Conservation (phyloP, 495 filamentous ascomycete species). For the Penicillium nucicola region DNA sequence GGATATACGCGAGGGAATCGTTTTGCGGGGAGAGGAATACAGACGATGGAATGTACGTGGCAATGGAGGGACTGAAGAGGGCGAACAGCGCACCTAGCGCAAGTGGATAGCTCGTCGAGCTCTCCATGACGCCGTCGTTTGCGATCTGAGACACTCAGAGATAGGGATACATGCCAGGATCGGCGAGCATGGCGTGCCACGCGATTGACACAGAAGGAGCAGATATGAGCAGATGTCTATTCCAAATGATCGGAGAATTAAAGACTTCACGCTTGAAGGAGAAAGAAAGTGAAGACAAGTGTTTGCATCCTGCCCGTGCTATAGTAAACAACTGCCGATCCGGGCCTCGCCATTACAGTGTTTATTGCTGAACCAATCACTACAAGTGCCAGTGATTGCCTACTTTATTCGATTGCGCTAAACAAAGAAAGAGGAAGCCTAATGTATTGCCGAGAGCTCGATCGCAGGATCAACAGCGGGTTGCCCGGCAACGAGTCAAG, state of each 20-base stretch:
- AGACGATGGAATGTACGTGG: slow-evolving; percentile 70
- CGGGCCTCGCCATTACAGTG: not conserved
- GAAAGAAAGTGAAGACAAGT: not conserved
- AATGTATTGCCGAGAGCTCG: slow-evolving; percentile 15
- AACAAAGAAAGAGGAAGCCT: slow-evolving; percentile 12
- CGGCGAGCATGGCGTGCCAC: slow-evolving; percentile 26
- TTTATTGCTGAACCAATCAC: slow-evolving; percentile 6
- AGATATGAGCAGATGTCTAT: slow-evolving; percentile 3
- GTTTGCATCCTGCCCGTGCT: too few relatives aligned
- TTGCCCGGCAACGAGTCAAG: slow-evolving; percentile 1
- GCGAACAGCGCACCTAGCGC: slow-evolving; percentile 16
- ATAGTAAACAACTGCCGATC: slow-evolving; percentile 3
- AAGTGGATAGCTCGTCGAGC: slow-evolving; percentile 12
- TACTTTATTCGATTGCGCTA: slow-evolving; percentile 5
- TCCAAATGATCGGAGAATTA: not conserved
- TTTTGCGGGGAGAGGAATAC: slow-evolving; percentile 55
- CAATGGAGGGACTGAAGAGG: slow-evolving; percentile 24
- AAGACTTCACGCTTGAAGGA: not conserved
- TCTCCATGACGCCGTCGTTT: slow-evolving; percentile 17
- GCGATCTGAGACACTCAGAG: slow-evolving; percentile 28
- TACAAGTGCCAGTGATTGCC: not conserved
- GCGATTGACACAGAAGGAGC: slow-evolving; percentile 12
- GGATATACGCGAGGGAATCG: slow-evolving; percentile 55
- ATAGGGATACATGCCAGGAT: slow-evolving; percentile 27
- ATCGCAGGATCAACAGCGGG: not conserved